A percentile compares a stretch with the other conserved stretches of the same genome.
phyloP scores from a whole-genome alignment of 2,329 filamentous ascomycete species.

The Clarireedia hainanense region DNA sequence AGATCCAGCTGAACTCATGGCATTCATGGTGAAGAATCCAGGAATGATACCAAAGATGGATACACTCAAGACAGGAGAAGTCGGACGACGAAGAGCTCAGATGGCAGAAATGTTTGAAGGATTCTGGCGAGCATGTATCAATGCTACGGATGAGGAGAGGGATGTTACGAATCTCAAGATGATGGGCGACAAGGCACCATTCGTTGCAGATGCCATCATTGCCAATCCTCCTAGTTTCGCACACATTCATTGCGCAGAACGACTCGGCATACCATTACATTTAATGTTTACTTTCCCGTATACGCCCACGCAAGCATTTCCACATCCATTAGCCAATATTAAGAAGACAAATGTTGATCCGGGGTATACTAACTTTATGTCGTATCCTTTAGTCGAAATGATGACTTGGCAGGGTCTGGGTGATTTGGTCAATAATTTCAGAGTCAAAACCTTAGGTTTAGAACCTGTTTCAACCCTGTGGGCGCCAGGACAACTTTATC shows the following conservation, averaged over 20 bases:
- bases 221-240: conserved; percentile 75
- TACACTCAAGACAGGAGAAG: conserved; percentile 65
- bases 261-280: conserved; percentile 67
- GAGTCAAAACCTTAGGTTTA: conserved; percentile 58
- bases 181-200: conserved; percentile 53
- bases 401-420: conserved; percentile 89
- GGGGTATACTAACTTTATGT: conserved; percentile 72
- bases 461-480: conserved; percentile 70
- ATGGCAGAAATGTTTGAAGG: conserved; percentile 81
- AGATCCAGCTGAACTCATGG: conserved; percentile 74
- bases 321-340: conserved; percentile 68
- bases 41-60: conserved; percentile 69
- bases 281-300: conserved; percentile 89
- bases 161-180: conserved; percentile 54
- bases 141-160: conserved; percentile 61
- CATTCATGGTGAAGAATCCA: conserved; percentile 77
- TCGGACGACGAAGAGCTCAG: conserved; percentile 54
- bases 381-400: conserved; percentile 73
- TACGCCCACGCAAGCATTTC: conserved; percentile 63
- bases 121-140: conserved; percentile 73
- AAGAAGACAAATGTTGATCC: conserved; percentile 64
- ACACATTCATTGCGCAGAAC: conserved; percentile 73
- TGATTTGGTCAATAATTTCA: conserved; percentile 69
- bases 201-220: conserved; percentile 73
- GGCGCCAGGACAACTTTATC: conserved; percentile 66